A percentile compares a stretch with the other conserved stretches of the same genome.
Evolutionary conservation across 768 basidiomycete genomes (phyloP).

Genomic region (Lactarius vividus): DNA sequence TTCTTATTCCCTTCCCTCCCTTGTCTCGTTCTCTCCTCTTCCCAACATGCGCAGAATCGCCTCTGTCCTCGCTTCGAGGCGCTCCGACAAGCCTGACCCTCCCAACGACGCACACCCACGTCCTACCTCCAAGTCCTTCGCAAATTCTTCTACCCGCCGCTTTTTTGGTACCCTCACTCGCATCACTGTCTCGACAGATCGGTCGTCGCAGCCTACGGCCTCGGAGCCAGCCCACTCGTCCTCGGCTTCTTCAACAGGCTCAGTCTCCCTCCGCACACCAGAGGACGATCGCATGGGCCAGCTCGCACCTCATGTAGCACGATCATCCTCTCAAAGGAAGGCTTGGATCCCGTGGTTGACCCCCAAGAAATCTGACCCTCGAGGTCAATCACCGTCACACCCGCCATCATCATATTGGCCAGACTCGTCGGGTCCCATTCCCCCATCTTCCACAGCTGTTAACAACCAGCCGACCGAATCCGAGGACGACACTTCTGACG

Average conservation of each 20-base stretch:
- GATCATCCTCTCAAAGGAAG: conserved; percentile 35
- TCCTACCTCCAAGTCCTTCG: conserved; percentile 16
- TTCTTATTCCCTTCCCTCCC: not conserved
- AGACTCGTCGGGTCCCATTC: conserved; percentile 5
- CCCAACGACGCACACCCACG: conserved; percentile 35
- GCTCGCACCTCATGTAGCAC: conserved; percentile 32
- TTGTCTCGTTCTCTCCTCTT: not conserved
- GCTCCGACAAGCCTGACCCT: conserved; percentile 37
- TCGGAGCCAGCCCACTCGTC: conserved; percentile 48
- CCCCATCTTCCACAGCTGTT: not conserved
- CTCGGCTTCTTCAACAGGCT: conserved; percentile 55
- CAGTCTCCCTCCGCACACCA: conserved; percentile 50
- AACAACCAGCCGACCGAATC: conserved; percentile 15
- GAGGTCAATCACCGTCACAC: not conserved
- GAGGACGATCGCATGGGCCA: conserved; percentile 46
- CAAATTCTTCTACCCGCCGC: conserved; percentile 19
- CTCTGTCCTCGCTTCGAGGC: conserved; percentile 46
- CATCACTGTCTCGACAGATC: conserved; percentile 35
- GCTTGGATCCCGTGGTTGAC: conserved; percentile 60
- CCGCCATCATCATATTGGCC: conserved; percentile 10
- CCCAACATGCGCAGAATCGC: conserved; percentile 59
- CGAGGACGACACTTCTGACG: conserved; percentile 27
- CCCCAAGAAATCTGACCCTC: conserved; percentile 31
- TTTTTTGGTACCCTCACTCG: conserved; percentile 22
- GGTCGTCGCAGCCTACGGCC: conserved; percentile 23